Evolutionary conservation across 805 yeast genomes (phyloP).

Genomic region (Starmera pachycereana): DNA sequence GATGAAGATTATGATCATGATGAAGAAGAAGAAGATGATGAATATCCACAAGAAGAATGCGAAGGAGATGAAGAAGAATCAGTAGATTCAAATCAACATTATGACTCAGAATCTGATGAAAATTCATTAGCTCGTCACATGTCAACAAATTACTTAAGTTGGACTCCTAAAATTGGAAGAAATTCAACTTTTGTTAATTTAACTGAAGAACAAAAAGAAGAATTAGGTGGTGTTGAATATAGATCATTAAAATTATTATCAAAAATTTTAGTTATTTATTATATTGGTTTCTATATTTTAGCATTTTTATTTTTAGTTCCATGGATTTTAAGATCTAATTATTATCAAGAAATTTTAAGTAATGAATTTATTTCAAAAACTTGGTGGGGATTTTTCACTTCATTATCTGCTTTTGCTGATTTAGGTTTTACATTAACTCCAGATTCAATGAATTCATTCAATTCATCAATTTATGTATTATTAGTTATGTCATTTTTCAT

Average conservation of each 20-base stretch:
- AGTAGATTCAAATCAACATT: slow-evolving; percentile 14
- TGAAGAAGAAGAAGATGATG: slow-evolving; percentile 1
- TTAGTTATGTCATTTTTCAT: slow-evolving; percentile 59
- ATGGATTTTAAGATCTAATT: slow-evolving; percentile 41
- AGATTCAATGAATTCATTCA: slow-evolving; percentile 65
- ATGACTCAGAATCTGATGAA: slow-evolving; percentile 25
- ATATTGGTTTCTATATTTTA: slow-evolving; percentile 63
- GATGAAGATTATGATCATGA: slow-evolving; percentile 8
- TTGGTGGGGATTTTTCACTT: slow-evolving; percentile 92
- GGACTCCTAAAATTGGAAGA: slow-evolving; percentile 87
- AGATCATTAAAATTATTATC: slow-evolving; percentile 74
- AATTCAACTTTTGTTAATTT: slow-evolving; percentile 85
- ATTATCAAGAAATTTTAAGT: slow-evolving; percentile 30
- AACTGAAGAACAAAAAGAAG: slow-evolving; percentile 79
- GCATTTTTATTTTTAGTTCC: slow-evolving; percentile 45
- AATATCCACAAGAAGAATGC: slow-evolving; percentile 1
- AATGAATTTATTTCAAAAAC: slow-evolving; percentile 57
- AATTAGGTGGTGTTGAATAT: slow-evolving; percentile 95
- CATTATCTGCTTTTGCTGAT: slow-evolving; percentile 75
- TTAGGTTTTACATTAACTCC: slow-evolving; percentile 77
- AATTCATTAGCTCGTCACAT: slow-evolving; percentile 24
- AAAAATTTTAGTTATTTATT: slow-evolving; percentile 53
- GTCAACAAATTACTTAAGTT: slow-evolving; percentile 67
- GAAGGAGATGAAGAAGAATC: slow-evolving; percentile 21
- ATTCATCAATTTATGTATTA: slow-evolving; percentile 52